Percentiles rank a stretch among this genome's conserved stretches.
Conservation (phyloP, 106 monocot genomes). For the Ottelia alismoides region DNA sequence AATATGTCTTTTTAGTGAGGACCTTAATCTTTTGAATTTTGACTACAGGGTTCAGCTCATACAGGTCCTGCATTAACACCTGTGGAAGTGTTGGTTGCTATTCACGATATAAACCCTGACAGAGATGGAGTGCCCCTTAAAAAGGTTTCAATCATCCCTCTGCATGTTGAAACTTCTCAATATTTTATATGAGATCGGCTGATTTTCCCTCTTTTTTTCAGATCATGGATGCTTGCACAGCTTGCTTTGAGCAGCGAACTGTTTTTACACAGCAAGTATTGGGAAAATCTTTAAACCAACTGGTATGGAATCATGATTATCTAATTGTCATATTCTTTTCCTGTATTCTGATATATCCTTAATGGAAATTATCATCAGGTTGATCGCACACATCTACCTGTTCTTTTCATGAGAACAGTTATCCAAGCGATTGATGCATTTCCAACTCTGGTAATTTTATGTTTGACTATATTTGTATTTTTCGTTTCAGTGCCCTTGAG, state of each 20-base stretch:
- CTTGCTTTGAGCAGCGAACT: constrained; percentile 97
- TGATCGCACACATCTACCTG: constrained; percentile 63
- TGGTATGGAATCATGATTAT: constrained; percentile 48
- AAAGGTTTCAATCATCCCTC: too few relatives aligned
- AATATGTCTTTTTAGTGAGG: too few relatives aligned
- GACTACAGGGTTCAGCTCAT: constrained; percentile 96
- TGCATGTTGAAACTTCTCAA: too few relatives aligned
- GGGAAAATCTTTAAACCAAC: constrained; percentile 60
- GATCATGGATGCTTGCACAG: constrained; percentile 90
- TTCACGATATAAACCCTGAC: constrained; percentile 84
- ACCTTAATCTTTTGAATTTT: too few relatives aligned
- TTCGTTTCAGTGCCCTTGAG: too few relatives aligned
- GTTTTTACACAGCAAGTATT: constrained; percentile 96
- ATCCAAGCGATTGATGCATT: constrained; percentile 96
- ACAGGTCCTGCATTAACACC: constrained; percentile 95
- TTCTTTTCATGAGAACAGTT: constrained; percentile 93
- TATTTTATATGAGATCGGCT: too few relatives aligned
- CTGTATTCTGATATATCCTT: too few relatives aligned
- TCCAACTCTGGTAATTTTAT: constrained; percentile 91
- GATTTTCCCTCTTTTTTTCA: constrained; percentile 33
- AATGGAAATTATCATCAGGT: constrained; percentile 38
- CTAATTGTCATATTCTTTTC: too few relatives aligned
- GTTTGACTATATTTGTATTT: too few relatives aligned
- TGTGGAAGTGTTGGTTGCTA: constrained; percentile 82
- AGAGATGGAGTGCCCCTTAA: constrained; percentile 78